Evolutionary conservation across 805 yeast species (phyloP).

Genomic region (Saccharomycopsis sp.): DNA sequence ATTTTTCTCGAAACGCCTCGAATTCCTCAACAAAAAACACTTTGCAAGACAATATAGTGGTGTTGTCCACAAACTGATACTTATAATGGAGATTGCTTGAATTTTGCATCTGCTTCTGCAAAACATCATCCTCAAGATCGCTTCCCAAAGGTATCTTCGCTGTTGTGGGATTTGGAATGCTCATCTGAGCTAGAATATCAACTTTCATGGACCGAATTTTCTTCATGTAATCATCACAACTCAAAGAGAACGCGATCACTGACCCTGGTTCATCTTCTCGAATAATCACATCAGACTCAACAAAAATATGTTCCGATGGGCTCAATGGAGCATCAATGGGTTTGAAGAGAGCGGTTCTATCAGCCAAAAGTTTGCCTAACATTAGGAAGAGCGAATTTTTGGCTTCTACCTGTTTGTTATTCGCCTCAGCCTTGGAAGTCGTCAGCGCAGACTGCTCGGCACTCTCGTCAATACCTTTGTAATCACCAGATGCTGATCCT

Average conservation of each 20-base stretch:
- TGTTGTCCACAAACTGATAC: conserved; percentile 84
- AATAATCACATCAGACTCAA: conserved; percentile 86
- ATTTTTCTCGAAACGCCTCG: conserved; percentile 82
- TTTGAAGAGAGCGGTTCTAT: conserved; percentile 92
- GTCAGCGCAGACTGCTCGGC: not conserved
- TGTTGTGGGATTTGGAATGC: not conserved
- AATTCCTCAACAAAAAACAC: conserved; percentile 94
- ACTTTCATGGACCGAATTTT: conserved; percentile 38
- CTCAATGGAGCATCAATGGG: conserved; percentile 75
- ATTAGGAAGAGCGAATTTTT: conserved; percentile 72
- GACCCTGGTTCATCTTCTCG: conserved; percentile 97
- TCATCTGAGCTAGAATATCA: not conserved
- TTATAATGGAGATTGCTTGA: conserved; percentile 83
- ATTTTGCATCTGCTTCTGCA: conserved; percentile 68
- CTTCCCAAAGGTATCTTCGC: not conserved
- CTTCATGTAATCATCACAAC: conserved; percentile 71
- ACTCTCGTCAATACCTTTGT: not conserved
- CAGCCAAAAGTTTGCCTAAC: conserved; percentile 92
- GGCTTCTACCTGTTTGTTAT: too few species aligned
- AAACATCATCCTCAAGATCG: conserved; percentile 9
- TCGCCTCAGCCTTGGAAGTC: too few species aligned
- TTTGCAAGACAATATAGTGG: conserved; percentile 80
- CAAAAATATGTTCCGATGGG: conserved; percentile 81
- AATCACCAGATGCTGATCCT: not conserved
- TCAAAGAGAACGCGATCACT: conserved; percentile 81